phyloP scores from a whole-genome alignment of 768 basidiomycete species.

The Lentinula guzmanii region DNA sequence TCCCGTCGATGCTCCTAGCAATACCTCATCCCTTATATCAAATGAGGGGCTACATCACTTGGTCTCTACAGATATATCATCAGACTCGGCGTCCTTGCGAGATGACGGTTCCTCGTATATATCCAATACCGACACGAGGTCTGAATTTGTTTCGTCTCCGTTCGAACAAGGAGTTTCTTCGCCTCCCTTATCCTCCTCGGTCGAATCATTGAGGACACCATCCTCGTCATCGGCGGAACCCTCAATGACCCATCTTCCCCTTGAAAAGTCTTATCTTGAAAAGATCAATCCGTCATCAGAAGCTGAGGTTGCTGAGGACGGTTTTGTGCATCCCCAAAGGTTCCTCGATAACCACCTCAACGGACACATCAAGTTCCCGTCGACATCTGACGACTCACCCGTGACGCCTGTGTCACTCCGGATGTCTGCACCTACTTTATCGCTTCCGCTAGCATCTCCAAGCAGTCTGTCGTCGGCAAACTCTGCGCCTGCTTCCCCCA shows the following conservation, averaged over 20 bases:
- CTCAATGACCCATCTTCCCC: slow-evolving; percentile 31
- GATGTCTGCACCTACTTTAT: slow-evolving; percentile 30
- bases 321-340: background rate
- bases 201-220: slow-evolving; percentile 55
- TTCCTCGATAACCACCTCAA: slow-evolving; percentile 16
- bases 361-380: slow-evolving; percentile 43
- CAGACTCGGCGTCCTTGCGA: slow-evolving; percentile 12
- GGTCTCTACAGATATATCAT: slow-evolving; percentile 7
- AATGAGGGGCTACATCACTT: background rate
- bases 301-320: slow-evolving; percentile 19
- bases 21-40: background rate
- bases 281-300: slow-evolving; percentile 10
- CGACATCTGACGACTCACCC: slow-evolving; percentile 22
- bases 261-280: slow-evolving; percentile 15
- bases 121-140: slow-evolving; percentile 26
- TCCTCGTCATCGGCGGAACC: slow-evolving; percentile 46
- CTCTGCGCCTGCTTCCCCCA: slow-evolving; percentile 23
- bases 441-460: slow-evolving; percentile 20
- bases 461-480: slow-evolving; percentile 12
- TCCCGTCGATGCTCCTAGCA: background rate
- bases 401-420: slow-evolving; percentile 25
- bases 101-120: slow-evolving; percentile 9
- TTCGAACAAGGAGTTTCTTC: slow-evolving; percentile 18
- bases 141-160: slow-evolving; percentile 6
- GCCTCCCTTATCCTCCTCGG: slow-evolving; percentile 49